Percentiles rank a stretch among this genome's conserved stretches.
Evolutionary conservation across 192 early-diverging fungal species (phyloP).

Genomic region (Backusella liffmaniae): DNA sequence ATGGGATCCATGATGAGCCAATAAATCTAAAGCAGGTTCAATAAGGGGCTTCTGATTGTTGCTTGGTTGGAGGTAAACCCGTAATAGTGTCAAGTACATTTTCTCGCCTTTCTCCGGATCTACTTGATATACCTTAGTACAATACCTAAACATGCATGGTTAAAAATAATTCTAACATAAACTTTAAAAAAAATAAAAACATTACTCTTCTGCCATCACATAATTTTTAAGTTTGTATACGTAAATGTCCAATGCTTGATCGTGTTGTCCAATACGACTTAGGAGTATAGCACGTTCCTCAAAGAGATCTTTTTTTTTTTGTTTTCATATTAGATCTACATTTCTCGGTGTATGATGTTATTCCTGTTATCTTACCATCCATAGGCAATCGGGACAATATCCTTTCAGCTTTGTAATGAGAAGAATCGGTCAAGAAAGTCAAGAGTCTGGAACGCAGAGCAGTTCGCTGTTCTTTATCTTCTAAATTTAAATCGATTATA

Average conservation of each 20-base stretch:
- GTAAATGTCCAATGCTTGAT: constrained; percentile 81
- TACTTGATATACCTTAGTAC: constrained; percentile 53
- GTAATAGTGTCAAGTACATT: constrained; percentile 65
- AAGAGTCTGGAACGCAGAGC: constrained; percentile 42
- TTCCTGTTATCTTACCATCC: constrained; percentile 48
- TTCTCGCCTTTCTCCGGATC: constrained; percentile 45
- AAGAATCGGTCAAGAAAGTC: constrained; percentile 69
- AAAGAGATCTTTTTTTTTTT: constrained; percentile 59
- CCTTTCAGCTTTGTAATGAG: constrained; percentile 70
- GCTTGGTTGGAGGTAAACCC: constrained; percentile 57
- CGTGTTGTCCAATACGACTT: constrained; percentile 80
- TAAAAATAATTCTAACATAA: neutral
- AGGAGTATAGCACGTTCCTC: constrained; percentile 83
- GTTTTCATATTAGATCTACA: neutral
- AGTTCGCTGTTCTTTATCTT: neutral
- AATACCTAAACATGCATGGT: constrained; percentile 49
- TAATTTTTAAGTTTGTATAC: constrained; percentile 77
- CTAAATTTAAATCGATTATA: neutral
- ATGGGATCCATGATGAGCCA: constrained; percentile 65
- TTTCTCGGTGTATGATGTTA: neutral
- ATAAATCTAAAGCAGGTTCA: constrained; percentile 56
- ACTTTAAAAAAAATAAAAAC: neutral
- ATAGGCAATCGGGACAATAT: constrained; percentile 73
- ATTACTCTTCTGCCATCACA: constrained; percentile 64
- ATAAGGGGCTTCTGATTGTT: constrained; percentile 46